These are phyloP conservation scores for Solanum tacnaense DNA, from an alignment of 257 asterid genomes.

Conservation along the genomic window DNA sequence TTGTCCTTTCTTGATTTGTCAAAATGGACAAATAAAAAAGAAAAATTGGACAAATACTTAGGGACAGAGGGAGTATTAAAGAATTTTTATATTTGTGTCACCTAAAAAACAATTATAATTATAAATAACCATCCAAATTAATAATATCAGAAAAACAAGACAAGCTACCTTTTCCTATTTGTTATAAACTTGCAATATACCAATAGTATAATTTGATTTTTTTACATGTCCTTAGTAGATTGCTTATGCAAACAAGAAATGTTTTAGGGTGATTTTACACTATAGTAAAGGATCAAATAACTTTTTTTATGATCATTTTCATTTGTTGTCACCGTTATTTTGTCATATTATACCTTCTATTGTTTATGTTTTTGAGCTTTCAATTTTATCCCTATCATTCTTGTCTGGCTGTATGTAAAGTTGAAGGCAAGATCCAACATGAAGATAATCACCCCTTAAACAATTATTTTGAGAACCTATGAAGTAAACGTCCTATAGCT, in stretches of 20 bases:
- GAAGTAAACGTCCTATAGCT: background rate
- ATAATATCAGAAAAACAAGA: background rate
- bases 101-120: background rate
- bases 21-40: too few relatives aligned
- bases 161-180: background rate
- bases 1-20: too few relatives aligned
- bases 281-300: background rate
- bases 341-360: background rate
- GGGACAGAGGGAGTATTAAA: too few relatives aligned
- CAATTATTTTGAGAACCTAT: background rate
- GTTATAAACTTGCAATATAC: background rate
- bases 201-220: background rate
- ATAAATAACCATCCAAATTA: background rate
- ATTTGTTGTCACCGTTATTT: background rate
- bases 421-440: slow-evolving; percentile 12
- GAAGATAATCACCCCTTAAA: slow-evolving; percentile 1
- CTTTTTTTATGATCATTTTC: background rate
- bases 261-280: slow-evolving; percentile 11
- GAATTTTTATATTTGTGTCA: background rate
- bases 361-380: background rate
- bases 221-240: background rate
- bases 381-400: background rate
- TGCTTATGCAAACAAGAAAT: background rate
- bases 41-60: too few relatives aligned
- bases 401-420: slow-evolving; percentile 8